Evolutionary conservation across 2,329 filamentous ascomycete genomes (phyloP).

Genomic region (Fusarium austroafricanum): DNA sequence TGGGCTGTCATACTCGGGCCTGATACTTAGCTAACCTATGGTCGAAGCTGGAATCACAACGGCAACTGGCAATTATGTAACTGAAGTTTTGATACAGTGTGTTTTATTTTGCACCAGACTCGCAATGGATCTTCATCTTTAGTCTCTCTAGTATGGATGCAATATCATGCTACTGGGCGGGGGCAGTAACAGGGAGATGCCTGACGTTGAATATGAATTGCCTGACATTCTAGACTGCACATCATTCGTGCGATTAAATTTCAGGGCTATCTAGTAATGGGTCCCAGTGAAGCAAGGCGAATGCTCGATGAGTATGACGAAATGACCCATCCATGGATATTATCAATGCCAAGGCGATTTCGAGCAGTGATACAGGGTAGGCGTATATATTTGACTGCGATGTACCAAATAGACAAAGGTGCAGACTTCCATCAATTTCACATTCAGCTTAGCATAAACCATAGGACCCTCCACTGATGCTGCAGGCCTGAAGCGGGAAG

Average conservation of each 20-base stretch:
- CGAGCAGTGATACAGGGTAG: not conserved
- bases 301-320: not conserved
- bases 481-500: slow-evolving; percentile 11
- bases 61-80: too few relatives aligned
- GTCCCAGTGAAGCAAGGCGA: not conserved
- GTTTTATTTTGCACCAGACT: too few relatives aligned
- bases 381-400: too few relatives aligned
- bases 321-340: not conserved
- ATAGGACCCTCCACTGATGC: not conserved
- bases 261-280: not conserved
- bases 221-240: not conserved
- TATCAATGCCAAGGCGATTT: not conserved
- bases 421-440: not conserved
- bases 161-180: too few relatives aligned
- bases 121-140: too few relatives aligned
- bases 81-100: too few relatives aligned
- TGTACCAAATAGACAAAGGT: too few relatives aligned
- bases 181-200: not conserved
- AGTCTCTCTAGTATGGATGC: too few relatives aligned
- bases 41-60: too few relatives aligned
- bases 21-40: too few relatives aligned
- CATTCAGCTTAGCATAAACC: slow-evolving; percentile 12
- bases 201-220: not conserved
- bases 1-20: too few relatives aligned
- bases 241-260: not conserved